phyloP scores from a whole-genome alignment of 176 grass and related monocot genomes.

The Aechmea fasciata region DNA sequence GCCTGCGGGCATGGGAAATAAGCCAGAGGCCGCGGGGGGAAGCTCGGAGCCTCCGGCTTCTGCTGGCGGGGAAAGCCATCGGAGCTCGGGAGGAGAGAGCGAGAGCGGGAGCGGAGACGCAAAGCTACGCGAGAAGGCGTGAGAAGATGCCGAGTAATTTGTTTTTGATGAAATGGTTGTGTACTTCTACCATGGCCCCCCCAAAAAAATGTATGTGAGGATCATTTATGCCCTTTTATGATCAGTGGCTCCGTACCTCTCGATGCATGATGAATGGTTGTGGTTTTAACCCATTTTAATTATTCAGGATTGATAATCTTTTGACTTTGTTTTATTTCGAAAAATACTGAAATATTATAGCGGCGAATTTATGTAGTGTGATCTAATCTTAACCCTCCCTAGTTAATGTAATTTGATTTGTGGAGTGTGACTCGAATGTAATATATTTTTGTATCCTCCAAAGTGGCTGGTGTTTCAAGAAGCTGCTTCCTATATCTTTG shows the following conservation, averaged over 20 bases:
- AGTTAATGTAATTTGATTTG: no score
- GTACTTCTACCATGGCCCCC: background rate
- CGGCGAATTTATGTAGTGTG: no score
- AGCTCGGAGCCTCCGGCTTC: background rate
- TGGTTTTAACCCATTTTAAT: background rate
- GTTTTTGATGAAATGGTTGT: background rate
- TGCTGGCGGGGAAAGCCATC: background rate
- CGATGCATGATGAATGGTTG: background rate
- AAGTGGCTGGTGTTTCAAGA: no score
- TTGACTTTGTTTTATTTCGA: no score
- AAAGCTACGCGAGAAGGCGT: background rate
- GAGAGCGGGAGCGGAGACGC: background rate
- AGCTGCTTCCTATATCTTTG: no score
- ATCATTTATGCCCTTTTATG: background rate
- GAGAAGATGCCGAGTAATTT: background rate
- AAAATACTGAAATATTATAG: no score
- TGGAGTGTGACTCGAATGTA: no score
- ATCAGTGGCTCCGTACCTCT: background rate
- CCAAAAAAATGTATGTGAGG: background rate
- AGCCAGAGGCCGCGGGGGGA: background rate
- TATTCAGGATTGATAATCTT: no score
- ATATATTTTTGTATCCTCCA: no score
- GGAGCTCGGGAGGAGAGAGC: background rate
- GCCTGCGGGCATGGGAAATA: slow-evolving; percentile 3
- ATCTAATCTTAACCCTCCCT: no score